These are phyloP conservation scores for Chlorella sp. DNA, from an alignment of 139 green algal species.

Conservation along the genomic window DNA sequence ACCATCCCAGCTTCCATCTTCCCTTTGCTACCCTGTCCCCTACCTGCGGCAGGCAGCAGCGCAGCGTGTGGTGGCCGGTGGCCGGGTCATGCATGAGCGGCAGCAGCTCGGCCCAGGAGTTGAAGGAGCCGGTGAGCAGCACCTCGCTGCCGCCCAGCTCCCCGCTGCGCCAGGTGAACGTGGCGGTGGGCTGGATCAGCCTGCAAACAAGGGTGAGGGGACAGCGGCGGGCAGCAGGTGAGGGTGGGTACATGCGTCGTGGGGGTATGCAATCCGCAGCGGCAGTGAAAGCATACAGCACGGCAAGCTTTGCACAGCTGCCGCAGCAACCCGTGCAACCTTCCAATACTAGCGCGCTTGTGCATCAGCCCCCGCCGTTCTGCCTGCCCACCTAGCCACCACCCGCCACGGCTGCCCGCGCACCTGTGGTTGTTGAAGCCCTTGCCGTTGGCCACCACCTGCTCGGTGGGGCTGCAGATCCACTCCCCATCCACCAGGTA, in stretches of 20 bases:
- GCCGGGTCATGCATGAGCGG: constrained; percentile 38
- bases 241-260: neutral
- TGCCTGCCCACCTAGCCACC: too few relatives aligned
- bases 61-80: constrained; percentile 30
- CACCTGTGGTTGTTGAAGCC: constrained; percentile 70
- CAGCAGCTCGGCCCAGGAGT: constrained; percentile 58
- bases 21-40: too few relatives aligned
- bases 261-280: too few relatives aligned
- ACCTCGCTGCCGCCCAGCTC: constrained; percentile 44
- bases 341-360: too few relatives aligned
- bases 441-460: constrained; percentile 34
- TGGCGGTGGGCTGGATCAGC: constrained; percentile 43
- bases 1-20: too few relatives aligned
- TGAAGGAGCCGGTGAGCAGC: constrained; percentile 61
- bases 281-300: too few relatives aligned
- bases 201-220: neutral
- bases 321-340: too few relatives aligned
- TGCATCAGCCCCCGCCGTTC: too few relatives aligned
- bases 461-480: constrained; percentile 57
- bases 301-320: too few relatives aligned
- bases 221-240: neutral
- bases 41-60: constrained; percentile 52
- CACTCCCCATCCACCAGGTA: constrained; percentile 69
- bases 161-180: constrained; percentile 52
- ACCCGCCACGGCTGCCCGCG: neutral